phyloP scores from a whole-genome alignment of 75 land plant species.

The Pinus taeda region DNA sequence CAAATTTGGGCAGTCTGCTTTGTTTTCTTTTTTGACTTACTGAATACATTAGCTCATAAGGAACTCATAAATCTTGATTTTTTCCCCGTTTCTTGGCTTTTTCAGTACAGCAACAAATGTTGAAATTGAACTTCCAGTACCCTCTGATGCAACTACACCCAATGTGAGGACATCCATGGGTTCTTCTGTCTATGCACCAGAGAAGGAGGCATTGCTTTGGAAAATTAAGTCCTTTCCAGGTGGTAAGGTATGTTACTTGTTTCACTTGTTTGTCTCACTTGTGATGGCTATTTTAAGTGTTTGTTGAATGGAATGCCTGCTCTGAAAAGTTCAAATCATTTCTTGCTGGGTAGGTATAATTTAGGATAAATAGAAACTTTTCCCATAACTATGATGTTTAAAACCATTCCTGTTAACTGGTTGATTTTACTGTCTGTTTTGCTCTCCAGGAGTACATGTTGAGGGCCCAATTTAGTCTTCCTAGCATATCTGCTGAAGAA shows the following conservation, averaged over 20 bases:
- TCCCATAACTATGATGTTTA: background rate
- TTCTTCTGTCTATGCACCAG: constrained; percentile 91
- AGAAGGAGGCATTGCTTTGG: constrained; percentile 85
- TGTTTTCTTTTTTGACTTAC: too few relatives aligned
- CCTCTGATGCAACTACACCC: constrained; percentile 86
- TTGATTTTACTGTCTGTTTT: too few relatives aligned
- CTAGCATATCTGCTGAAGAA: constrained; percentile 32
- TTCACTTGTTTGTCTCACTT: background rate
- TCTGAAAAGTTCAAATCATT: background rate
- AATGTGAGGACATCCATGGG: constrained; percentile 89
- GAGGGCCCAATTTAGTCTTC: constrained; percentile 47
- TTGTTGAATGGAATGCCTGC: background rate
- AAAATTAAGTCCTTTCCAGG: constrained; percentile 97
- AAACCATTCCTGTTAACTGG: background rate
- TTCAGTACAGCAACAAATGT: constrained; percentile 97
- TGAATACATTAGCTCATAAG: too few relatives aligned
- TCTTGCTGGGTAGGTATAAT: background rate
- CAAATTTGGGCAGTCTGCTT: too few relatives aligned
- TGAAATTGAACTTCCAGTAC: constrained; percentile 87
- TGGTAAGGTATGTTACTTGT: constrained; percentile 59
- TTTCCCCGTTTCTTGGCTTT: background rate
- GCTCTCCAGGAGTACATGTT: constrained; percentile 38
- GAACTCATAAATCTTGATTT: background rate
- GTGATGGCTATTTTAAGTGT: background rate
- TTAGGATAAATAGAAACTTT: background rate